phyloP scores from a whole-genome alignment of 345 rosid genomes.

The Xanthoceras sorbifolium region DNA sequence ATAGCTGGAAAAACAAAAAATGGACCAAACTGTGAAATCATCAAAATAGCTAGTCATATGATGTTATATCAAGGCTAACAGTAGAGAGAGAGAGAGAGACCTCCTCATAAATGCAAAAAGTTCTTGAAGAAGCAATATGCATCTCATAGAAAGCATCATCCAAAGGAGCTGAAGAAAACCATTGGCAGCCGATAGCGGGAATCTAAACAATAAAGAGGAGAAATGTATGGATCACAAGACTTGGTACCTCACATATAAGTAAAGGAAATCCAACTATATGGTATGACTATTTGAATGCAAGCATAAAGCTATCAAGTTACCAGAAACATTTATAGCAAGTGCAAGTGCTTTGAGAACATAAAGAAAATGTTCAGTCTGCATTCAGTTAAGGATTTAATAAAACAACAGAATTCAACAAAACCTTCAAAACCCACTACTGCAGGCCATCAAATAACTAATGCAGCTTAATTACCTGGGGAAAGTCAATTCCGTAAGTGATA shows the following conservation, averaged over 20 bases:
- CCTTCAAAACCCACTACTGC: neutral
- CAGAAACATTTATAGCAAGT: neutral
- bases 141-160: constrained; percentile 46
- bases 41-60: neutral
- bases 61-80: neutral
- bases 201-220: constrained; percentile 35
- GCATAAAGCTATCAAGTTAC: neutral
- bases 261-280: neutral
- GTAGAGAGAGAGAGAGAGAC: constrained; percentile 32
- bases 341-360: neutral
- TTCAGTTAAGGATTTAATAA: neutral
- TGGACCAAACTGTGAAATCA: neutral
- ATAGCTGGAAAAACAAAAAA: neutral
- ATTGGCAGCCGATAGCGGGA: constrained; percentile 74
- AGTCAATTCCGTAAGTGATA: constrained; percentile 77
- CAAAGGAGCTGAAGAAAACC: constrained; percentile 64
- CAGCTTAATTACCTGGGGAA: constrained; percentile 53
- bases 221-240: neutral
- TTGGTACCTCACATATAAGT: neutral
- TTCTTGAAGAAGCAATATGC: constrained; percentile 70
- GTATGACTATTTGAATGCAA: neutral
- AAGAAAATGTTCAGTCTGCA: neutral
- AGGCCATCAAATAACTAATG: neutral
- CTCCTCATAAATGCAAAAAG: constrained; percentile 88
- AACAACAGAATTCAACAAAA: neutral